Evolutionary conservation across 1,139 yeast genomes (phyloP).

Genomic region (Magnusiomyces sp.): DNA sequence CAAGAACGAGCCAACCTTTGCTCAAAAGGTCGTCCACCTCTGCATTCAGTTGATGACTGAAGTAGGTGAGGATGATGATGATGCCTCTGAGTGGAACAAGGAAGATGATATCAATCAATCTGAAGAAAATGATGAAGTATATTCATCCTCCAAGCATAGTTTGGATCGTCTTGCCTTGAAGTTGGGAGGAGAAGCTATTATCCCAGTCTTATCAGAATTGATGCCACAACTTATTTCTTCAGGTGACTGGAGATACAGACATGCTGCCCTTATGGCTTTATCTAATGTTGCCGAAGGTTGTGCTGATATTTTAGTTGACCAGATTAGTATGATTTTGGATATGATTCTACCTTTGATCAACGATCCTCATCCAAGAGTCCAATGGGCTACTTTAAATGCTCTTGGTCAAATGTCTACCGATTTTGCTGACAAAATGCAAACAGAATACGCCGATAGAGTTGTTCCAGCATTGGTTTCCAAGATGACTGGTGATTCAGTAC

Average conservation of each 20-base stretch:
- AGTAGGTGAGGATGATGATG: conserved; percentile 78
- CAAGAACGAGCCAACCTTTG: conserved; percentile 64
- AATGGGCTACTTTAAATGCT: conserved; percentile 94
- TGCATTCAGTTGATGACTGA: conserved; percentile 86
- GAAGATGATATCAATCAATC: conserved; percentile 69
- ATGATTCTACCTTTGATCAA: conserved; percentile 73
- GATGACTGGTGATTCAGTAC: conserved; percentile 61
- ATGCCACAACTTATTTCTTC: conserved; percentile 77
- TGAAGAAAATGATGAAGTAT: conserved; percentile 81
- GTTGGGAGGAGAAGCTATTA: conserved; percentile 74
- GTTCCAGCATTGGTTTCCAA: conserved; percentile 83
- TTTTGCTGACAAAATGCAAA: conserved; percentile 82
- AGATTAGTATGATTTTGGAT: conserved; percentile 72
- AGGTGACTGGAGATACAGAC: conserved; percentile 84
- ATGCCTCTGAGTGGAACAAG: conserved; percentile 76
- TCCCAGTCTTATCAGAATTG: conserved; percentile 78
- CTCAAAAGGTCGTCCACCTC: conserved; percentile 61
- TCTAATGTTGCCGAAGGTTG: conserved; percentile 98
- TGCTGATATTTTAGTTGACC: conserved; percentile 74
- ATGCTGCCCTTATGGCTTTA: conserved; percentile 93
- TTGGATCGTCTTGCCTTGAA: conserved; percentile 81
- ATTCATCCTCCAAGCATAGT: conserved; percentile 89
- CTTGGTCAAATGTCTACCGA: conserved; percentile 98
- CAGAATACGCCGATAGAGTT: conserved; percentile 66
- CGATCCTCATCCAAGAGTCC: conserved; percentile 88